These are phyloP conservation scores for Backusella australiensis DNA, from an alignment of 192 early-diverging fungal species.

Conservation along the genomic window DNA sequence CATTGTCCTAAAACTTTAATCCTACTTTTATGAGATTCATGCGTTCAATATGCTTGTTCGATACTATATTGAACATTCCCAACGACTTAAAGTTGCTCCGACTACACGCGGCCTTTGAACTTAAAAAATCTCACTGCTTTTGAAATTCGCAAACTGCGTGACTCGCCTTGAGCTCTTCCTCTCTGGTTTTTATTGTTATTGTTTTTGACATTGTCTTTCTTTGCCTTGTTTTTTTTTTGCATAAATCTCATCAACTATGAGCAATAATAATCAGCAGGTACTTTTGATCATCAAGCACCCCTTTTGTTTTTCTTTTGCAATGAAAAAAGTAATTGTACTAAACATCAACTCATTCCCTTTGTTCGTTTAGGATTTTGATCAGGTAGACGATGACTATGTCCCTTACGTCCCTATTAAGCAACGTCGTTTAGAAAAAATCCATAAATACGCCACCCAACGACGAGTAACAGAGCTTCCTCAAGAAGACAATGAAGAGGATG, in stretches of 20 bases:
- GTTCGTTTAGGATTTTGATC: background rate
- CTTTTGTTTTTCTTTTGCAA: background rate
- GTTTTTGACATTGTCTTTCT: background rate
- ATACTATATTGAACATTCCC: no score
- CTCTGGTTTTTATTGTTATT: background rate
- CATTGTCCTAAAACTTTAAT: no score
- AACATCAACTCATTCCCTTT: background rate
- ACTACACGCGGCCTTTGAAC: background rate
- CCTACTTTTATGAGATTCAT: no score
- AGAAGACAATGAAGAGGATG: conserved; percentile 43
- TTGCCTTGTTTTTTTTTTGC: background rate
- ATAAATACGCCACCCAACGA: conserved; percentile 38
- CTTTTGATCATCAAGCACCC: background rate
- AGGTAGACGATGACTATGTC: conserved; percentile 62
- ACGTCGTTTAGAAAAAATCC: conserved; percentile 56
- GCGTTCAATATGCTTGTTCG: no score
- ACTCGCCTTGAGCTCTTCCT: background rate
- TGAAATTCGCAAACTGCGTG: background rate
- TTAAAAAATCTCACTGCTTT: background rate
- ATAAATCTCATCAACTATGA: background rate
- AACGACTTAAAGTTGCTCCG: no score
- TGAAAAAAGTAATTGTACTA: no score
- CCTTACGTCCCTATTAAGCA: conserved; percentile 75
- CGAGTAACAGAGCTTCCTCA: conserved; percentile 28
- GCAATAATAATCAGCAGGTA: background rate